Base-by-base conservation (phyloP, 139 green algal species). In the Pleodorina starrii region DNA sequence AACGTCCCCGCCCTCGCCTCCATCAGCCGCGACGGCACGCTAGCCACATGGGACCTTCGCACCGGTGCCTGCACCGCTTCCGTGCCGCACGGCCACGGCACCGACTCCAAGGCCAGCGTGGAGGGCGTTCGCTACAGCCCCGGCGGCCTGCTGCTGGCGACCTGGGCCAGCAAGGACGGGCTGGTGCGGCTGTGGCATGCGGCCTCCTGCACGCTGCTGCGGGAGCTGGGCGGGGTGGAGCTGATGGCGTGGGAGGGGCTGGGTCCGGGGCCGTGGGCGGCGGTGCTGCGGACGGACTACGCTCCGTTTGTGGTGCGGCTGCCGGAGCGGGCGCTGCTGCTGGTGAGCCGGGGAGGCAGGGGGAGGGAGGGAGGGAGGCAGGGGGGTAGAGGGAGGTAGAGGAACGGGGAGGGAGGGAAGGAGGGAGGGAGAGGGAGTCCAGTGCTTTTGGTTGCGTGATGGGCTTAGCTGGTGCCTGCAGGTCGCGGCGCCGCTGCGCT, bases 121-220 rank as follows among this genome's bases (percentile, higher is more conserved):
- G 63, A 88, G 23, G 80, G 80, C 40, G 80, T 88, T 43, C 63
- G 66, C 11, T 80, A 80, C 66, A 88, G 82, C 35, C 82, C 44
- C 82, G 21, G 5, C 6, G 82, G 82, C 5, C 32, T 69, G 63
- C 35, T 88, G 82, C 63, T 88, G 10, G 82, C 82, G 3, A 88
- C 63, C 2, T 38, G 66, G 42, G 40, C 40, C 9, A 10, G n/a
- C 5, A n/a, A 80, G 19, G 66, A 60, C 7, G 46, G 9, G 1
- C 4, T 44, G 0, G 82, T 88, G 35, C 44, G 44, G 82, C 66
- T 88, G 66, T 88, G 82, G 82, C 44, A 80, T 42, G 82, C 82
- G 9, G n/a, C 11, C 59, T 46, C 27, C 29, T 76, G 80, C 16
- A 36, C 29, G 40, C 59, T 87, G 59, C 80, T 87, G 57, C 59